Percentiles rank a stretch among this genome's conserved stretches.
These are phyloP conservation scores for Pseudomicrostroma phylloplanum DNA, from an alignment of 1,284 basidiomycete species.

Conservation along the genomic window DNA sequence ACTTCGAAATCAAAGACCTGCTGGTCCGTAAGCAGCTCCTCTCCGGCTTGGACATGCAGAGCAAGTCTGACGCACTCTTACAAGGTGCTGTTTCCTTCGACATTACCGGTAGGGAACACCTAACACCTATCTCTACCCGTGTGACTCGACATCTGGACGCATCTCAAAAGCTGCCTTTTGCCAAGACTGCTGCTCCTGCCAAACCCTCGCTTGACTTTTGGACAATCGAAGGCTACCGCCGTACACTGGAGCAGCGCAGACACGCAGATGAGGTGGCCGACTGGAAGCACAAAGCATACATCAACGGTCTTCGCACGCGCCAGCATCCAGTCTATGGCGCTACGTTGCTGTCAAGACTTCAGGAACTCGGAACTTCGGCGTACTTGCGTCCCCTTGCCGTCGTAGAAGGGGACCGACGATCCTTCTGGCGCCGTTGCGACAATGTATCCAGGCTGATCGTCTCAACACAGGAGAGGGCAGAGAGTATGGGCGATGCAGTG, in stretches of 20 bases:
- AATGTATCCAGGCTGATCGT: conserved; percentile 51
- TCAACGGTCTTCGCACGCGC: conserved; percentile 71
- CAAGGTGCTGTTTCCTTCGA: conserved; percentile 55
- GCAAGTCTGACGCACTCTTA: conserved; percentile 62
- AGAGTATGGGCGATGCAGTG: conserved; percentile 59
- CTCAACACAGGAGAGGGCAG: conserved; percentile 62
- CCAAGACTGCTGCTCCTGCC: conserved; percentile 59
- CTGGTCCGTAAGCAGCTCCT: conserved; percentile 70
- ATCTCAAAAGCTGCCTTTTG: conserved; percentile 62
- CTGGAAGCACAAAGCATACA: conserved; percentile 66
- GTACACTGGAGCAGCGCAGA: conserved; percentile 60
- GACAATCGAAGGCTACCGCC: conserved; percentile 67
- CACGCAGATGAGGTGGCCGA: conserved; percentile 59
- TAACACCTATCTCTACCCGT: conserved; percentile 57
- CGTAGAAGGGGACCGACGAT: conserved; percentile 52
- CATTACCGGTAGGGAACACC: conserved; percentile 58
- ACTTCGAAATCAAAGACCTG: conserved; percentile 82
- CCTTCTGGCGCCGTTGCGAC: conserved; percentile 61
- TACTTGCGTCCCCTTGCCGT: conserved; percentile 52
- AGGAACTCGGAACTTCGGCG: neutral
- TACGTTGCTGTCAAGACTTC: neutral
- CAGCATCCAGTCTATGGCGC: conserved; percentile 24
- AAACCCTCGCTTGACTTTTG: conserved; percentile 62
- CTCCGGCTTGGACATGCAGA: conserved; percentile 54
- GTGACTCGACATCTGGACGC: conserved; percentile 66